Evolutionary conservation across 2,329 filamentous ascomycete genomes (phyloP), one percentile per base, ranked within the genome.

Genomic region (Cytospora piceicola): DNA sequence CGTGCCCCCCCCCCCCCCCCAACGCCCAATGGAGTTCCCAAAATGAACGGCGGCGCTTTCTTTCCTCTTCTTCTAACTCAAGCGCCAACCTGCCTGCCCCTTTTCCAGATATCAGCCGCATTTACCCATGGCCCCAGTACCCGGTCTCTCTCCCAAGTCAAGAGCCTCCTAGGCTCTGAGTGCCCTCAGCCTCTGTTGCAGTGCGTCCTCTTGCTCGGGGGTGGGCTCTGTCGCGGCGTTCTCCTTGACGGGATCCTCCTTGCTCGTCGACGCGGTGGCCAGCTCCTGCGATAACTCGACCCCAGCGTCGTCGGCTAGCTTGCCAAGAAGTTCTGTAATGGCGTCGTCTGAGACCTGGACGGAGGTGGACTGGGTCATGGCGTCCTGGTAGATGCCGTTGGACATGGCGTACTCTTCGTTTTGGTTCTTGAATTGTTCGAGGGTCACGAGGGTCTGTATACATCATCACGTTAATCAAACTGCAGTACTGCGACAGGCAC

Each of bases 221-320:
- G 89, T 91, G 2, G 90, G 90, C 69, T 91, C 90, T 66, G 82
- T 83, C 22, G 84, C 80, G 0, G 85, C 81, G 17, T 85, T 80
- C 73, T 83, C 80, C 66, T 73, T 74, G 20, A 76, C 78, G 9
- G 89, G 85, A 56, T 89, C 88, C 30, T 83, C 82, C 72, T 82
- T 84, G 69, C 82, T 82, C 27, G 85, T 82, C 51, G 82, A 83
- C 2, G 84, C 83, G 65, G 81, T 76, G 72, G 80, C 84, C 69
- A 96, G 88, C 78, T 95, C 91, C 75, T 90, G 85, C 70, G 88
- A 88, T 68, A 96, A 82, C 77, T 95, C 91, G 61, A 97, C 86
- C 62, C 93, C 93, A 12, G 91, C 92, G 77, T 96, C 93, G 76
- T 96, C 93, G 69, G 93, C 93, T 53, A 95, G 87, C 79, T 96